phyloP scores from a whole-genome alignment of 164 flowering plant genomes.

The Annona cherimola region DNA sequence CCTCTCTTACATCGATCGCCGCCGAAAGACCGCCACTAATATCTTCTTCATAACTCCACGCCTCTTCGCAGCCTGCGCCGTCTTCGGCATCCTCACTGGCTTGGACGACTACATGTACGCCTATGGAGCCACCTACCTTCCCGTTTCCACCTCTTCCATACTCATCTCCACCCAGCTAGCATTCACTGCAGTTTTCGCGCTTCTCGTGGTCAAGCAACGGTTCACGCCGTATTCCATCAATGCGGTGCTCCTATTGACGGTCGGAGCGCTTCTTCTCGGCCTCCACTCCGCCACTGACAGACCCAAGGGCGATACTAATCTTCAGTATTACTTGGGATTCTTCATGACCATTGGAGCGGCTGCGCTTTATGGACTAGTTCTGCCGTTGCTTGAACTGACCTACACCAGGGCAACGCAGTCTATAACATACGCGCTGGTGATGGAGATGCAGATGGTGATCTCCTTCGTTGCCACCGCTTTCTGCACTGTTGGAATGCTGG shows the following conservation, averaged over 20 bases:
- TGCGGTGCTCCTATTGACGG: slow-evolving; percentile 36
- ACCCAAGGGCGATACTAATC: slow-evolving; percentile 23
- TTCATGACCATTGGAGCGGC: slow-evolving; percentile 45
- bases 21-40: neutral
- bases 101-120: slow-evolving; percentile 17
- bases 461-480: slow-evolving; percentile 32
- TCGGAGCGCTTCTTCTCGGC: slow-evolving; percentile 44
- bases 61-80: slow-evolving; percentile 11
- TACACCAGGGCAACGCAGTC: slow-evolving; percentile 39
- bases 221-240: slow-evolving; percentile 46
- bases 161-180: slow-evolving; percentile 17
- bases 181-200: slow-evolving; percentile 14
- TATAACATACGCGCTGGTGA: slow-evolving; percentile 33
- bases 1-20: slow-evolving; percentile 12
- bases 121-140: slow-evolving; percentile 7
- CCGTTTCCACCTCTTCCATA: slow-evolving; percentile 18
- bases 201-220: slow-evolving; percentile 21
- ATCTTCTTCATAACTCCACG: slow-evolving; percentile 4
- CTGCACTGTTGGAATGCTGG: slow-evolving; percentile 46
- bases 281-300: slow-evolving; percentile 31
- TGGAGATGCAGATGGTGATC: slow-evolving; percentile 51
- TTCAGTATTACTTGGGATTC: slow-evolving; percentile 34
- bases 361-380: slow-evolving; percentile 33
- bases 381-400: slow-evolving; percentile 45
- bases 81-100: slow-evolving; percentile 29